Conservation (phyloP, 140 eudicot genomes). For the Ambrosia hybrid region DNA sequence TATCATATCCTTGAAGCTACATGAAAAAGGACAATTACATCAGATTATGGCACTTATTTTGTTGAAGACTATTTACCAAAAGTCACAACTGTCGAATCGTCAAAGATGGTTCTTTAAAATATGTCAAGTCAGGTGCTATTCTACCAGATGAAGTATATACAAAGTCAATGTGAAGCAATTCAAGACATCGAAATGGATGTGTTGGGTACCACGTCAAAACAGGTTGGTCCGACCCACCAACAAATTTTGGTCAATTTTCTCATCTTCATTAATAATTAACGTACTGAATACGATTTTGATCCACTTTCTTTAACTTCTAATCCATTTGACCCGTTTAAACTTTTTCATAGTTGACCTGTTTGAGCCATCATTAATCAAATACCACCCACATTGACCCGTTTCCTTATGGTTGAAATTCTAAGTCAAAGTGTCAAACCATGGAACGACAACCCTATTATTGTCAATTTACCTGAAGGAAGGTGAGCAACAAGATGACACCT, state of each 20-base stretch:
- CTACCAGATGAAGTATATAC: conserved; percentile 1
- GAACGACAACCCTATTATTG: background rate
- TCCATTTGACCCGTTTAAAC: background rate
- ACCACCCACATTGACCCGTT: background rate
- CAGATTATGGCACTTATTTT: background rate
- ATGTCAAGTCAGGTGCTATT: background rate
- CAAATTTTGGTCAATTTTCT: background rate
- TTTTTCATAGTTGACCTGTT: background rate
- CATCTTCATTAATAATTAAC: background rate
- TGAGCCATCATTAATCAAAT: background rate
- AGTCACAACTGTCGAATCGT: background rate
- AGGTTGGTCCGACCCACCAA: background rate
- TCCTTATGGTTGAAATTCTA: too few relatives aligned
- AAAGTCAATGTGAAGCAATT: background rate
- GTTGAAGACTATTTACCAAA: background rate
- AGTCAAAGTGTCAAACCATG: conserved; percentile 1
- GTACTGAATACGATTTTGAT: background rate
- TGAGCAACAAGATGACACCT: conserved; percentile 81
- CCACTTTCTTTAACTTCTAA: background rate
- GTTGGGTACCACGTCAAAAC: background rate
- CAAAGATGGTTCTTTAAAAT: too few relatives aligned
- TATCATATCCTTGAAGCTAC: conserved; percentile 92
- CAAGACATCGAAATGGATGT: conserved; percentile 2
- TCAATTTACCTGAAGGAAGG: conserved; percentile 75
- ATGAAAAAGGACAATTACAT: conserved; percentile 1